Conservation (phyloP, 257 asterid genomes). For the Primulina huaijiensis region DNA sequence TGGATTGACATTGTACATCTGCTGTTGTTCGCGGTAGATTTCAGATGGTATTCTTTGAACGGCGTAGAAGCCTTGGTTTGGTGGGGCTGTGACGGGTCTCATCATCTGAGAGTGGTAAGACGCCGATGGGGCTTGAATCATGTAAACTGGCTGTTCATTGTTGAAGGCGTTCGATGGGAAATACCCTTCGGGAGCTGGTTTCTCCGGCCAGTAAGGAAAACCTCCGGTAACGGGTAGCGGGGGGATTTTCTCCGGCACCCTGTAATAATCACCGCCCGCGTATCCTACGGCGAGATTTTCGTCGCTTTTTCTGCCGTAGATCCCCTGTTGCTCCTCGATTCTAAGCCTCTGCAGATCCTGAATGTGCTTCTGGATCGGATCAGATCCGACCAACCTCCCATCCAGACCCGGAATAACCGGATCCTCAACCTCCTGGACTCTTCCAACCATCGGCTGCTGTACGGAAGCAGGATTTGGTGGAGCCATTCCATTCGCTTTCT, state of each 20-base stretch:
- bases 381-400: conserved; percentile 48
- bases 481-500: conserved; percentile 40
- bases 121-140: conserved; percentile 55
- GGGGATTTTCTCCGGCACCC: conserved; percentile 48
- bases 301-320: conserved; percentile 54
- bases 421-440: conserved; percentile 37
- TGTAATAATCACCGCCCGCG: conserved; percentile 60
- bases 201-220: conserved; percentile 61
- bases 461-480: conserved; percentile 31
- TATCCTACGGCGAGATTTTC: conserved; percentile 47
- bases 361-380: conserved; percentile 95
- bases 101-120: conserved; percentile 66
- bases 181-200: conserved; percentile 54
- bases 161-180: conserved; percentile 39
- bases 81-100: conserved; percentile 50
- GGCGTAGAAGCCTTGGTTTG: conserved; percentile 69
- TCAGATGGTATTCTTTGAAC: conserved; percentile 70
- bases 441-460: conserved; percentile 39
- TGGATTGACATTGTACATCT: conserved; percentile 49
- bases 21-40: conserved; percentile 58
- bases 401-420: conserved; percentile 48
- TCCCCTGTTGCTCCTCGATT: conserved; percentile 69
- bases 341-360: conserved; percentile 84
- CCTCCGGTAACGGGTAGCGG: conserved; percentile 41
- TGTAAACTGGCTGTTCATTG: conserved; percentile 68